Base-by-base conservation (phyloP, 2,329 filamentous ascomycete genomes). In the Colletotrichum salicis region DNA sequence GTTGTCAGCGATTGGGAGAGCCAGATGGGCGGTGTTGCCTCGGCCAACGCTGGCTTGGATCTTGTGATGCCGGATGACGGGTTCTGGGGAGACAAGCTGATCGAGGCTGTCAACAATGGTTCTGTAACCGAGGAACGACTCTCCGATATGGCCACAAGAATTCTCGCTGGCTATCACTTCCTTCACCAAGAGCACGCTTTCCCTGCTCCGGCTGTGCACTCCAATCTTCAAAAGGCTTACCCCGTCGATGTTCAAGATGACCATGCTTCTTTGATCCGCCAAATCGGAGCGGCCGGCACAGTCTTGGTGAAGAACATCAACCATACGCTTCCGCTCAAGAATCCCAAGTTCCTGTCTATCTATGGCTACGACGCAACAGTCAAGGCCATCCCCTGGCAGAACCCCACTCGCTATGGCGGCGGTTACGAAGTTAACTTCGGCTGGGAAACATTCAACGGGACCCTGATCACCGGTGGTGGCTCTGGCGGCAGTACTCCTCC, bases 221-320 rank as follows among this genome's bases (percentile, higher is more conserved):
- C 67, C 3, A 88, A 92, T 68, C 91, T 91, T 2, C 83, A 81
- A 0, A 70, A 80, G 31, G 83, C 83, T 0, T 86, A 88, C 35
- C 75, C 81, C 3, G 79, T 83, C 35, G 77, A 88, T 22, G 51
- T 63, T 12, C 68, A 66, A 54, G 68, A 65, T 13, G 54, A 31
- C 4, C 66, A 72, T 19, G 58, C 67, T 12, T 11, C 22, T n/a
- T 37, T 71, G 45, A 71, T 72, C 35, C 63, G 67, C 2, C 51
- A 67, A 13, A 67, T 71, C 13, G 71, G 88, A 61, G 86, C 87
- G 1, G 89, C 89, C 0, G 88, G 90, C 5, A 93, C 92, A 62
- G 92, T 95, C 31, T 85, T 97, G 0, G 84, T 97, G 64, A 97
- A 97, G 84, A 96, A 97, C 79, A 83, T 82, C 3, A 85, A 87